Evolutionary conservation across 2,329 filamentous ascomycete genomes (phyloP), one percentile per base, ranked within the genome.

Genomic region (Fusarium sp.): DNA sequence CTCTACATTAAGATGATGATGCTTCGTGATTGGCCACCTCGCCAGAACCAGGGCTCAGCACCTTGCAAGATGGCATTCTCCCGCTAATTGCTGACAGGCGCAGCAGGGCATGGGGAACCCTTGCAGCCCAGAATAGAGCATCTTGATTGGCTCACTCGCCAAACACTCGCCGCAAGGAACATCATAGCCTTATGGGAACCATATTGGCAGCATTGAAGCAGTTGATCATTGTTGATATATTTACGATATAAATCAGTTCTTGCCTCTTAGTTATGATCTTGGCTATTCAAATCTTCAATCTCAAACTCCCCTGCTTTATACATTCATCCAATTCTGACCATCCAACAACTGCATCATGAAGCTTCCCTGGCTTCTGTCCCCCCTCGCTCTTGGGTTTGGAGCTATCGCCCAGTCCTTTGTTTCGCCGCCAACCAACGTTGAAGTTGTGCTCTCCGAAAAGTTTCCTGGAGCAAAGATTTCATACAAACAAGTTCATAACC

Each of bases 401-500:
- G 14, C 14, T 13, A 13, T 31, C 1, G 51, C 51, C 6, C 51
- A 55, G 18, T 36, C 51, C 11, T 55, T 55, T n/a, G 6, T 55
- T n/a, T 25, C 31, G 20, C 51, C 51, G 2, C 51, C 51, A 10
- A 55, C 31, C 14, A 27, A 55, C 3, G 20, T 55, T 33, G 20
- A 55, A n/a, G 10, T 38, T 2, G 20, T 55, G 13, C 33, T 55
- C 33, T 55, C 51, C 5, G 16, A 55, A 9, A 55, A 16, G n/a
- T 55, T 55, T 14, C 51, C 51, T 0, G 68, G 68, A 4, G 64
- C 64, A 16, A 61, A 55, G 6, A 62, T 74, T 33, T 61, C 67
- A 1, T 73, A 69, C 38, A 73, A 72, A 20, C 36, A 72, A 55
- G 71, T 72, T 38, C 16, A 56, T 6, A 61, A 34, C 13, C 42